Percentiles rank a stretch among this genome's conserved stretches.
Evolutionary conservation across 163 green algal genomes (phyloP).

Genomic region (Scenedesmus sp.): DNA sequence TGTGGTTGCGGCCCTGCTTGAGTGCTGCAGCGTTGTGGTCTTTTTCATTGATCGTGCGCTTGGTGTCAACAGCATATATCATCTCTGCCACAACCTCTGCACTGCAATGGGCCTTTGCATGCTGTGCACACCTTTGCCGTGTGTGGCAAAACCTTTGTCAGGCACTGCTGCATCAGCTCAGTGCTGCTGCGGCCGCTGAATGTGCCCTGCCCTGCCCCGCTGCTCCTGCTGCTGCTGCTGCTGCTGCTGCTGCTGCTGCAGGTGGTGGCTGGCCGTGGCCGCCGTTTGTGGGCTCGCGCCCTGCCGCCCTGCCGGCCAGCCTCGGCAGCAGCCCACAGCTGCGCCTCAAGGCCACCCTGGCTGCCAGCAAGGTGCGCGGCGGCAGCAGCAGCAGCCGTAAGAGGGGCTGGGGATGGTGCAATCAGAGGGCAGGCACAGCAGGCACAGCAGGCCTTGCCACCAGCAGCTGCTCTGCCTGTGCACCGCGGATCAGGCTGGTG

Average conservation of each 20-base stretch:
- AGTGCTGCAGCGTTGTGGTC: neutral
- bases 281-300: neutral
- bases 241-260: conserved; percentile 12
- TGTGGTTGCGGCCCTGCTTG: neutral
- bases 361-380: neutral
- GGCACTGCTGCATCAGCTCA: neutral
- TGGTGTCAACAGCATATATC: too few relatives aligned
- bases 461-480: neutral
- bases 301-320: neutral
- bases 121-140: too few relatives aligned
- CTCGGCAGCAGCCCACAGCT: neutral
- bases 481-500: too few relatives aligned
- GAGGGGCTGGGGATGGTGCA: too few relatives aligned
- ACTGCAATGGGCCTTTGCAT: too few relatives aligned
- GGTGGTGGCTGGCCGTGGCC: conserved; percentile 19
- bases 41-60: neutral
- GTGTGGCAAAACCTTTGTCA: neutral
- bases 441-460: too few relatives aligned
- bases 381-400: neutral
- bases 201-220: neutral
- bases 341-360: conserved; percentile 3
- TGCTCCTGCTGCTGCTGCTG: neutral
- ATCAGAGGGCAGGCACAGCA: neutral
- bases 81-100: too few relatives aligned
- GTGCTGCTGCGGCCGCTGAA: neutral